Conservation (phyloP, 768 basidiomycete genomes). For the Calocybe gangraenosa region DNA sequence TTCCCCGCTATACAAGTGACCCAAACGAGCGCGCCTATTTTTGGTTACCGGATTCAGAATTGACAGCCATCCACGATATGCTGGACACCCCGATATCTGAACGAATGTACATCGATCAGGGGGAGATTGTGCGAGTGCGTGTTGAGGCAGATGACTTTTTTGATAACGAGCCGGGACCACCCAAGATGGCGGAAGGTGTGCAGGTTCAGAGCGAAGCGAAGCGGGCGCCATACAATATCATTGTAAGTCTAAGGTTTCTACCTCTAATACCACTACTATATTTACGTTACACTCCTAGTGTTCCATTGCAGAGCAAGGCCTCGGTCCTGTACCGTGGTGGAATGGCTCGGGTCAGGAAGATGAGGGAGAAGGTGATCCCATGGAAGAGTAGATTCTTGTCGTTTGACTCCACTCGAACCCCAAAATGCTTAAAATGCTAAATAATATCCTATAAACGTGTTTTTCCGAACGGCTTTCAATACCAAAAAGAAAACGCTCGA, state of each 20-base stretch:
- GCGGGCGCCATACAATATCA: constrained; percentile 65
- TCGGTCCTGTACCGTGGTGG: constrained; percentile 80
- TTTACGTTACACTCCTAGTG: constrained; percentile 40
- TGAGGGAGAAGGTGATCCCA: constrained; percentile 32
- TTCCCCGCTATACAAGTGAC: constrained; percentile 55
- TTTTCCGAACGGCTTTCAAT: too few relatives aligned
- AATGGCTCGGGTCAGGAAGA: constrained; percentile 42
- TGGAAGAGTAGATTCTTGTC: constrained; percentile 33
- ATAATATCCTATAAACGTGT: too few relatives aligned
- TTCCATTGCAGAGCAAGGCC: constrained; percentile 78
- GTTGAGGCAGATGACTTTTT: constrained; percentile 81
- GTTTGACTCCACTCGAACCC: too few relatives aligned
- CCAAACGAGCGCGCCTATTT: constrained; percentile 81
- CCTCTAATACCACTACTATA: background rate
- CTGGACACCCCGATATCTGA: constrained; percentile 63
- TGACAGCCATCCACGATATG: constrained; percentile 53
- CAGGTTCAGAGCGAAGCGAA: constrained; percentile 45
- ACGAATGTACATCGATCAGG: constrained; percentile 79
- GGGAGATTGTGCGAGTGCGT: constrained; percentile 72
- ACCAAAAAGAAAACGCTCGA: too few relatives aligned
- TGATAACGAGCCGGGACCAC: constrained; percentile 84
- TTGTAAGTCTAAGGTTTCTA: constrained; percentile 38
- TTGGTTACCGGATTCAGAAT: constrained; percentile 67
- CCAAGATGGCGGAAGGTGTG: constrained; percentile 70
- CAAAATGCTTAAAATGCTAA: too few relatives aligned